phyloP scores from a whole-genome alignment of 371 early-diverging fungal genomes.

The Mortierella sp. region DNA sequence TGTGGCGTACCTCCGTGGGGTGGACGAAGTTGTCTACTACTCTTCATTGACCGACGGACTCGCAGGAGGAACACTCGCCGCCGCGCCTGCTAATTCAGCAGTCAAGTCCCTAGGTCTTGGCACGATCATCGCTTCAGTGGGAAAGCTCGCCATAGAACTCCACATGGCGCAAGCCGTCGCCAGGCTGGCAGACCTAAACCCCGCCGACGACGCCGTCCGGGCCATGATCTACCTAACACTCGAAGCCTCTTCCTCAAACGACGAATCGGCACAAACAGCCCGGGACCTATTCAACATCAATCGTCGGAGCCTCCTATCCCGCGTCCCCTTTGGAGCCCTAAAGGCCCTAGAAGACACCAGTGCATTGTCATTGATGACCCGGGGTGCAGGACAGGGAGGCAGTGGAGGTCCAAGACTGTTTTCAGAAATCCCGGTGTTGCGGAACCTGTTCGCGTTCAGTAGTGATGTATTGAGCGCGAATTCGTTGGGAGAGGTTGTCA shows the following conservation, averaged over 20 bases:
- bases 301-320: not conserved
- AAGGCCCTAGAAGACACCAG: conserved; percentile 7
- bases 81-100: conserved; percentile 6
- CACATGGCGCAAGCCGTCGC: conserved; percentile 37
- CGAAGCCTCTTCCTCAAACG: not conserved
- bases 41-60: conserved; percentile 27
- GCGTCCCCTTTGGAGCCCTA: conserved; percentile 5
- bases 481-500: conserved; percentile 28
- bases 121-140: conserved; percentile 20
- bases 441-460: conserved; percentile 39
- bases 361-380: conserved; percentile 19
- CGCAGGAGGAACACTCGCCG: conserved; percentile 24
- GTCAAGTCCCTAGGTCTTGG: conserved; percentile 21
- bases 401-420: conserved; percentile 6
- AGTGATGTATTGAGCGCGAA: conserved; percentile 28
- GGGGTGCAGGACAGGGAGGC: conserved; percentile 20
- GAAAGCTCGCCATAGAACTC: conserved; percentile 32
- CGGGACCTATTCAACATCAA: conserved; percentile 23
- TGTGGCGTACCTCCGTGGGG: conserved; percentile 21
- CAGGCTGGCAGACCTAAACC: conserved; percentile 29
- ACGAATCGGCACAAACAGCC: conserved; percentile 9
- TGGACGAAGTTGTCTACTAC: conserved; percentile 23
- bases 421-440: conserved; percentile 14
- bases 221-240: conserved; percentile 27
- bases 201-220: conserved; percentile 14